phyloP scores from a whole-genome alignment of 225 moss, liverwort and hornwort genomes.

The Sphagnum contortum region DNA sequence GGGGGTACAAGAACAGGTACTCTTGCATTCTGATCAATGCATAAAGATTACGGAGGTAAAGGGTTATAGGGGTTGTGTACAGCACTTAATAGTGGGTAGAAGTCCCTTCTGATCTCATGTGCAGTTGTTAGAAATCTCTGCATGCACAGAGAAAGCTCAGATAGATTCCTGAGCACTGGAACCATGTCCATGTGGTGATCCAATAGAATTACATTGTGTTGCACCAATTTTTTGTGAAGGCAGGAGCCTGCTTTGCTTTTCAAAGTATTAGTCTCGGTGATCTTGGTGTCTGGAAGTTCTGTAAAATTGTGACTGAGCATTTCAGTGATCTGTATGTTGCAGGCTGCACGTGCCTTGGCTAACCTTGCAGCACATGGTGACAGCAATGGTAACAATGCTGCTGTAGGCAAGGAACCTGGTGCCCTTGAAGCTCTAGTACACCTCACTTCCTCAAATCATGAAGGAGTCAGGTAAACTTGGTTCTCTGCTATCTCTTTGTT shows the following conservation, averaged over 20 bases:
- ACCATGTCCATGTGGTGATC: no score
- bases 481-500: neutral
- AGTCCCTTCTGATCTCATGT: no score
- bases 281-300: neutral
- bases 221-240: no score
- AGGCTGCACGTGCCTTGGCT: slow-evolving; percentile 88
- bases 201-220: no score
- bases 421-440: slow-evolving; percentile 91
- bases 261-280: no score
- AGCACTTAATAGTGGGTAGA: no score
- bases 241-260: no score
- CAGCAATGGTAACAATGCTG: slow-evolving; percentile 96
- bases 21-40: neutral
- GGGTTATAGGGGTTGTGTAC: no score
- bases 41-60: no score
- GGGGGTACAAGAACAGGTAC: slow-evolving; percentile 93
- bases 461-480: slow-evolving; percentile 73
- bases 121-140: no score
- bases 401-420: slow-evolving; percentile 78
- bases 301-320: neutral
- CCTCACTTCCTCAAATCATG: slow-evolving; percentile 79
- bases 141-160: no score
- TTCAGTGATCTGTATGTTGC: slow-evolving; percentile 8
- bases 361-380: slow-evolving; percentile 97
- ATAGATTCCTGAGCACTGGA: no score